Conservation (phyloP, 2,329 filamentous ascomycete species). For the Hypomyces perniciosus region DNA sequence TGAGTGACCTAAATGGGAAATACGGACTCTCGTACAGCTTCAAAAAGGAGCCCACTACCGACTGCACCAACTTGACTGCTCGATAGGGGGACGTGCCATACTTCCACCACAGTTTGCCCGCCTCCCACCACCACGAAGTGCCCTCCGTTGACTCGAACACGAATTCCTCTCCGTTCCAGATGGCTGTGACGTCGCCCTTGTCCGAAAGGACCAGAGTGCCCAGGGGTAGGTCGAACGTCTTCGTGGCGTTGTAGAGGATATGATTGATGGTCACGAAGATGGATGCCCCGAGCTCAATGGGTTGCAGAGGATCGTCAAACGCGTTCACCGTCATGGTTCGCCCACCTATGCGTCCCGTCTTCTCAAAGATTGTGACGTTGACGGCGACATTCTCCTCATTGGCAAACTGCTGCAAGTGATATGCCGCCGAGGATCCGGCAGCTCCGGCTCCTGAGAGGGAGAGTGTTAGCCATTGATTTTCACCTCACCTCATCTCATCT, state of each 20-base stretch:
- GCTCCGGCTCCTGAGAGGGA: slow-evolving; percentile 69
- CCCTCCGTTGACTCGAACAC: slow-evolving; percentile 59
- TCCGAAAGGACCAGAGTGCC: slow-evolving; percentile 39
- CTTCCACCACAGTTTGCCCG: slow-evolving; percentile 72
- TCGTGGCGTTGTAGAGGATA: slow-evolving; percentile 70
- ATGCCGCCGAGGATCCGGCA: slow-evolving; percentile 80
- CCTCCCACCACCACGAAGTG: slow-evolving; percentile 69
- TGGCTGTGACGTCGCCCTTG: slow-evolving; percentile 56
- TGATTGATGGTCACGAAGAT: slow-evolving; percentile 85
- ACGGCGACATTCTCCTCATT: slow-evolving; percentile 52
- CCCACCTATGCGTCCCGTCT: slow-evolving; percentile 70
- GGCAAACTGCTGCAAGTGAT: slow-evolving; percentile 70
- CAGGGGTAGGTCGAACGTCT: slow-evolving; percentile 62
- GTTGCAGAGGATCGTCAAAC: slow-evolving; percentile 59
- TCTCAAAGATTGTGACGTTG: slow-evolving; percentile 86
- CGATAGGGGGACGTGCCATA: slow-evolving; percentile 76
- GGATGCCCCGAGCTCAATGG: slow-evolving; percentile 81
- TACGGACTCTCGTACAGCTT: slow-evolving; percentile 72
- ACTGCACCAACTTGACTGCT: slow-evolving; percentile 66
- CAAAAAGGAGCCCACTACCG: slow-evolving; percentile 66
- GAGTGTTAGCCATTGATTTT: neutral
- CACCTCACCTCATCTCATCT: neutral
- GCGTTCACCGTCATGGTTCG: slow-evolving; percentile 79
- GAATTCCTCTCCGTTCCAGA: slow-evolving; percentile 78
- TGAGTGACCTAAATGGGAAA: slow-evolving; percentile 79